Conservation (phyloP, 441 rosid genomes). For the Pelargonium australe region DNA sequence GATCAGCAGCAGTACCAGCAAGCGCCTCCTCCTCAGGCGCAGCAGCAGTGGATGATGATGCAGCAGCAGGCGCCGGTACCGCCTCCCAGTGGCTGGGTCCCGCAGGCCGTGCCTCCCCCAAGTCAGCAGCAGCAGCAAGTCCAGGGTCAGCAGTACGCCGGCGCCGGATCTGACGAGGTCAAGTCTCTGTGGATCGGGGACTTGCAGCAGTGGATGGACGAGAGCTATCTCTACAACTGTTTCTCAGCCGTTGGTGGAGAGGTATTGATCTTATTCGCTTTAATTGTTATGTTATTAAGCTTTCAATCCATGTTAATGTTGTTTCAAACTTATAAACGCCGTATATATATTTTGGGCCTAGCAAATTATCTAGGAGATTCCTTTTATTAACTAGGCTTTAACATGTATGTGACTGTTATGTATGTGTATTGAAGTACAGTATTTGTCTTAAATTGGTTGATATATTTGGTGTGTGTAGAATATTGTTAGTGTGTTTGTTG, state of each 20-base stretch:
- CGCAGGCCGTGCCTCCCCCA: conserved; percentile 28
- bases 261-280: conserved; percentile 24
- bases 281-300: background rate
- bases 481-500: background rate
- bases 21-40: conserved; percentile 29
- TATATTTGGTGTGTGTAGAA: background rate
- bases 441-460: background rate
- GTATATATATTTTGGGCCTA: background rate
- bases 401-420: no score
- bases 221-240: conserved; percentile 35
- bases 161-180: conserved; percentile 36
- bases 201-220: conserved; percentile 68
- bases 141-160: conserved; percentile 25
- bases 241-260: conserved; percentile 45
- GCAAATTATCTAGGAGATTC: background rate
- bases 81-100: conserved; percentile 39
- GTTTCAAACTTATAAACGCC: background rate
- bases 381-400: no score
- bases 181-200: conserved; percentile 73
- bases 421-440: no score
- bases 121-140: conserved; percentile 17
- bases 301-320: background rate
- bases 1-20: conserved; percentile 19
- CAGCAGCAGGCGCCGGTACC: conserved; percentile 32
- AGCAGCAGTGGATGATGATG: conserved; percentile 37